Evolutionary conservation across 257 asterid species (phyloP).

Genomic region (Solanum piurae): DNA sequence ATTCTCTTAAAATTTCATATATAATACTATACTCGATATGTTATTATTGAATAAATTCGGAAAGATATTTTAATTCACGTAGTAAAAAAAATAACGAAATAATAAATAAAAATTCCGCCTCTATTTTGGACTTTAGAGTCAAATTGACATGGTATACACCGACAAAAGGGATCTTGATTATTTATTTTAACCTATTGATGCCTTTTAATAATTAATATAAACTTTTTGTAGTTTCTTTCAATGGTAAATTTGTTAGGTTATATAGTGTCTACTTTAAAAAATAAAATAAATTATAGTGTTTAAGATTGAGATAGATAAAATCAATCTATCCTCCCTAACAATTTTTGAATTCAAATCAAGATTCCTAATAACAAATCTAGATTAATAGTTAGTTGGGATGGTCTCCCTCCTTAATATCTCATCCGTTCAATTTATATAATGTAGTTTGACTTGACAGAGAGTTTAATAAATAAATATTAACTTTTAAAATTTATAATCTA

Average conservation of each 20-base stretch:
- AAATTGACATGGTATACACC: background rate
- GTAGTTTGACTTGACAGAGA: fast-evolving
- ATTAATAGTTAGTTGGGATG: background rate
- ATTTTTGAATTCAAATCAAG: no score
- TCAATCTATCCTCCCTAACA: background rate
- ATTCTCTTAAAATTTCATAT: no score
- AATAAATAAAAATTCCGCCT: background rate
- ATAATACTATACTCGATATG: fast-evolving
- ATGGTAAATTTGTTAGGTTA: background rate
- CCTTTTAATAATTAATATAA: background rate
- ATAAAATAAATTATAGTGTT: background rate
- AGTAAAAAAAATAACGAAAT: background rate
- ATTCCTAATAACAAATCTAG: no score
- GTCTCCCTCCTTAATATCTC: background rate
- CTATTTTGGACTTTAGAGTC: background rate
- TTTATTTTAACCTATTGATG: background rate
- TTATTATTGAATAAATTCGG: background rate
- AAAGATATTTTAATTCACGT: background rate
- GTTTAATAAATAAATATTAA: no score
- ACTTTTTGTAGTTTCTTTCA: background rate
- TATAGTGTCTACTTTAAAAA: background rate
- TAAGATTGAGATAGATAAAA: background rate
- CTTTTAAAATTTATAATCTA: no score
- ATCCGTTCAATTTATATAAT: no score
- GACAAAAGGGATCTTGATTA: background rate